Conservation (phyloP, 176 grass and related monocot genomes). For the Elaeis guineensis region DNA sequence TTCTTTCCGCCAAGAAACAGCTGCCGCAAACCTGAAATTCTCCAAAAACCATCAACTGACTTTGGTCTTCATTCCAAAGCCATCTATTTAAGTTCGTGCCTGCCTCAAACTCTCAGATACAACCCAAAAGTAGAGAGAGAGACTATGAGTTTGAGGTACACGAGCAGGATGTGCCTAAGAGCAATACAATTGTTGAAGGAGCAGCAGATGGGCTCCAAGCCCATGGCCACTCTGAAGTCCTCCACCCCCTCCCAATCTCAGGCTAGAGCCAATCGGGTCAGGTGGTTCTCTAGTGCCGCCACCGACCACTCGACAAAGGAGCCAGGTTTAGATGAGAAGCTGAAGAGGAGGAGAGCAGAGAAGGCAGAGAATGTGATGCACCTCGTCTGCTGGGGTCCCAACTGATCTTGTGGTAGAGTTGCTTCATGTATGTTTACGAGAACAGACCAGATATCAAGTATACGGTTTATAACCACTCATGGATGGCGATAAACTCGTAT, state of each 20-base stretch:
- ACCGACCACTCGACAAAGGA: constrained; percentile 4
- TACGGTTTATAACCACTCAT: no score
- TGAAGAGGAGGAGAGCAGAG: constrained; percentile 11
- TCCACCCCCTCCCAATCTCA: neutral
- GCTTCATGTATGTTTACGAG: no score
- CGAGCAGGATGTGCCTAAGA: constrained; percentile 16
- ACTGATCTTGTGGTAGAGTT: neutral
- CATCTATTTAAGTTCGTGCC: no score
- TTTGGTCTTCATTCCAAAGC: no score
- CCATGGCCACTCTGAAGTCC: neutral
- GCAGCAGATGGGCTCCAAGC: constrained; percentile 8
- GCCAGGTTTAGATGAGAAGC: constrained; percentile 12
- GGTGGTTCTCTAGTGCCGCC: neutral
- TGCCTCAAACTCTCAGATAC: neutral
- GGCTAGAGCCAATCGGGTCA: neutral
- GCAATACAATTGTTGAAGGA: constrained; percentile 18
- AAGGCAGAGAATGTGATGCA: constrained; percentile 33
- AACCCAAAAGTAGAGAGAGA: neutral
- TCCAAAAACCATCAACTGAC: no score
- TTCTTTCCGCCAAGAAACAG: no score
- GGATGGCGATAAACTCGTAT: no score
- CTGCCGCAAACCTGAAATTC: no score
- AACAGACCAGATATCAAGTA: no score
- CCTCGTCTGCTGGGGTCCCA: constrained; percentile 44
- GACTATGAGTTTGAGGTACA: constrained; percentile 35